These are phyloP conservation scores for Fusarium pseudocircinatum DNA, from an alignment of 2,329 filamentous ascomycete species.

Conservation along the genomic window DNA sequence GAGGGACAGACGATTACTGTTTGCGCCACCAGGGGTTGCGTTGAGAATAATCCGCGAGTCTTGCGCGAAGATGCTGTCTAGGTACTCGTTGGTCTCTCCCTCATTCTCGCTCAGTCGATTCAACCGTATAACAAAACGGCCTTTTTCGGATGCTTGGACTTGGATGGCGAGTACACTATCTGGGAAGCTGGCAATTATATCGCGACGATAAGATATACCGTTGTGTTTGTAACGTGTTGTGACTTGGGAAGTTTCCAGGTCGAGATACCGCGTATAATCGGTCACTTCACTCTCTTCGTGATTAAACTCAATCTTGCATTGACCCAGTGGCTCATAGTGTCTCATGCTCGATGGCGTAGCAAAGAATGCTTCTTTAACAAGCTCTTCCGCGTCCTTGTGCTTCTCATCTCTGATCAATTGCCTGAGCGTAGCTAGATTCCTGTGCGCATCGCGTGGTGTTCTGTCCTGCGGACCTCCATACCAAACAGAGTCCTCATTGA, in stretches of 20 bases:
- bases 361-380: constrained; percentile 38
- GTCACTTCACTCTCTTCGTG: constrained; percentile 42
- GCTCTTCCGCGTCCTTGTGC: constrained; percentile 38
- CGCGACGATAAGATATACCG: constrained; percentile 46
- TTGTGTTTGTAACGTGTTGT: constrained; percentile 50
- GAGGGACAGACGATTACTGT: constrained; percentile 32
- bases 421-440: constrained; percentile 29
- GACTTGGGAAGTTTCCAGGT: constrained; percentile 49
- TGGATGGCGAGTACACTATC: constrained; percentile 49
- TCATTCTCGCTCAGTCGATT: constrained; percentile 37
- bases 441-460: constrained; percentile 47
- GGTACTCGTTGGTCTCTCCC: constrained; percentile 40
- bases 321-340: constrained; percentile 47
- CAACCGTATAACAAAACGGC: constrained; percentile 40
- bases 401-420: constrained; percentile 37
- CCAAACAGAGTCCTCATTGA: constrained; percentile 62
- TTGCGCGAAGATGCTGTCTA: constrained; percentile 34
- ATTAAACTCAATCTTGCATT: constrained; percentile 51
- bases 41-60: constrained; percentile 26
- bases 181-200: constrained; percentile 55
- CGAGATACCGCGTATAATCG: constrained; percentile 52
- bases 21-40: constrained; percentile 36
- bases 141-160: constrained; percentile 30
- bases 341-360: constrained; percentile 40
- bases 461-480: constrained; percentile 57